Base-by-base conservation (phyloP, 2,329 filamentous ascomycete genomes). In the Fusarium sp. region DNA sequence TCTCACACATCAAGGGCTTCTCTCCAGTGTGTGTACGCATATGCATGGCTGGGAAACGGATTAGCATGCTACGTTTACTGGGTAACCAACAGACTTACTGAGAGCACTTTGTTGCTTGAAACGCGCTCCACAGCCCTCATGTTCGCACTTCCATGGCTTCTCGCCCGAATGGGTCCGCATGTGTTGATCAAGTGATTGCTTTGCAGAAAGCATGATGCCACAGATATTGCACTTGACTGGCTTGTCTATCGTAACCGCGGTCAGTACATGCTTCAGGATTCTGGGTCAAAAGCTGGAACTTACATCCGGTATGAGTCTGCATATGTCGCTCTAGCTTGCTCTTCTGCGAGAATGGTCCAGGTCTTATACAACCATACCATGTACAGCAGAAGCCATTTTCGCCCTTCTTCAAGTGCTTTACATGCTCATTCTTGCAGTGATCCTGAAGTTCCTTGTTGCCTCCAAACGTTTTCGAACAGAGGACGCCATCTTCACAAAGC, bases 21-120 rank as follows among this genome's bases (percentile, higher is more conserved):
- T 88, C 85, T 44, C 89, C 88, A 1, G 90, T 91, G 73, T 92
- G 90, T 3, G 86, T 89, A 42, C 89, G 85, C 72, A 86, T 85
- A 72, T 92, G 90, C 83, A 91, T 91, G n/a, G 89, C 88, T 90
- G 50, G 42, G 24, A 18, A 24, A 32, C 8, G 10, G 10, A 63
- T 79, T 42, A 78, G 69, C 32, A 49, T 25, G 24, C 6, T 29
- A 38, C 70, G 16, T 40, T 49, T 45, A 38, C 16, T 12, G 14
- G 38, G n/a, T 6, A 11, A 49, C 52, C 7, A 1, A 15, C 3
- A 6, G 32, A 81, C 86, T 74, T 84, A 90, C 88, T 91, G 24
- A 90, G 80, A 24, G 90, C 89, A 68, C 88, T 91, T 69, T 91
- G 89, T 67, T 91, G 89, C 55, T 90, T 89, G 74, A 92, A 92